These are phyloP conservation scores for Recurvomyces mirabilis DNA, from an alignment of 495 filamentous ascomycete species.

Conservation along the genomic window DNA sequence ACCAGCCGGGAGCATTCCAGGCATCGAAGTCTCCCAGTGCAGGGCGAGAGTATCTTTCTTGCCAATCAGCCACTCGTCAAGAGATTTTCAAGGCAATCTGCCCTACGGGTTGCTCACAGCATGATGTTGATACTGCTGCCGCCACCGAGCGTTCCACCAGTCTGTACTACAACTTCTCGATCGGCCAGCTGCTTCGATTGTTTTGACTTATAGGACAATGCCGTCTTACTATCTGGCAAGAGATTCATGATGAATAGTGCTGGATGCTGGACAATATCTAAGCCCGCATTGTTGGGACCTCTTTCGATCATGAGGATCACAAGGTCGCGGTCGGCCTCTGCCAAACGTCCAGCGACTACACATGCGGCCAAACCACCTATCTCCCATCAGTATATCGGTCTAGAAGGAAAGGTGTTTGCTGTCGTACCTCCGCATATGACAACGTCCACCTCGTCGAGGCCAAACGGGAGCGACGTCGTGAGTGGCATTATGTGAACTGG, in stretches of 20 bases:
- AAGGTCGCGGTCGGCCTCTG: constrained; percentile 39
- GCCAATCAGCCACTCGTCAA: constrained; percentile 8
- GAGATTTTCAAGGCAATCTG: too few relatives aligned
- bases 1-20: constrained; percentile 43
- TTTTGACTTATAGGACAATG: constrained; percentile 28
- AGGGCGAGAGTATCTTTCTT: constrained; percentile 36
- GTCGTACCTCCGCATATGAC: not conserved
- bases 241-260: constrained; percentile 29
- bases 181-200: constrained; percentile 33
- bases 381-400: not conserved
- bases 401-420: not conserved
- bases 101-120: constrained; percentile 13
- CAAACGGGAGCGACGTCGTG: not conserved
- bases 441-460: not conserved
- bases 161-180: constrained; percentile 36
- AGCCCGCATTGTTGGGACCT: constrained; percentile 27
- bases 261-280: constrained; percentile 33
- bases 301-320: constrained; percentile 43
- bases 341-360: constrained; percentile 33
- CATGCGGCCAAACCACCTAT: constrained; percentile 54
- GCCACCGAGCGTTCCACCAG: constrained; percentile 45
- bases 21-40: constrained; percentile 38
- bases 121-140: constrained; percentile 50
- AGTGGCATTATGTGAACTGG: not conserved
- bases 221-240: constrained; percentile 25